Conservation (phyloP, 768 basidiomycete species). For the Russula olivacea region DNA sequence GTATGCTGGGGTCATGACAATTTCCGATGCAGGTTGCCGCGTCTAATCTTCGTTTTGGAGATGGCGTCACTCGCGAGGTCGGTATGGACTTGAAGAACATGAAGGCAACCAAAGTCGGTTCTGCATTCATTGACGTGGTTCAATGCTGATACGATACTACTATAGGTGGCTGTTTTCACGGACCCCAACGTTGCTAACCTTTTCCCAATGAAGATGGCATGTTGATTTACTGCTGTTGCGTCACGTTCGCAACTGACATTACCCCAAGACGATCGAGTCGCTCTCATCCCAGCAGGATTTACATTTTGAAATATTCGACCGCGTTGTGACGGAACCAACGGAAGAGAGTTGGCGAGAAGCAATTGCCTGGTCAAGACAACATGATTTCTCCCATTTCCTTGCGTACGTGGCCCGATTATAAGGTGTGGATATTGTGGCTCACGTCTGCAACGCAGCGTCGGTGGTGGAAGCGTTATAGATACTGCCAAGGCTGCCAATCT, state of each 20-base stretch:
- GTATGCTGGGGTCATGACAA: background rate
- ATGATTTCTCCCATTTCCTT: constrained; percentile 90
- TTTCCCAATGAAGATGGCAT: constrained; percentile 73
- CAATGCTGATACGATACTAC: background rate
- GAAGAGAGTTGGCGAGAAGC: constrained; percentile 85
- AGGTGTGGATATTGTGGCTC: background rate
- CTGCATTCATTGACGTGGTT: background rate
- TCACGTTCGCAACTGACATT: constrained; percentile 7
- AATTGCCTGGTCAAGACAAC: constrained; percentile 78
- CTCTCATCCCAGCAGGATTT: constrained; percentile 74
- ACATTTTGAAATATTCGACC: constrained; percentile 75
- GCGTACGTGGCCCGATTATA: constrained; percentile 48
- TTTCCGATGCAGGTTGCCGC: constrained; percentile 59
- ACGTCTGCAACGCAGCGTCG: constrained; percentile 47
- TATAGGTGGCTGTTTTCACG: constrained; percentile 87
- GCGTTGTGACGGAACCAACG: constrained; percentile 84
- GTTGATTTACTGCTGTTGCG: constrained; percentile 27
- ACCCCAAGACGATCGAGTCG: constrained; percentile 60
- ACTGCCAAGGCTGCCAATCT: constrained; percentile 94
- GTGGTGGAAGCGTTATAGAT: constrained; percentile 93
- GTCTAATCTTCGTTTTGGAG: constrained; percentile 82
- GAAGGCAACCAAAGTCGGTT: constrained; percentile 75
- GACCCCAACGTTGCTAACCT: constrained; percentile 81
- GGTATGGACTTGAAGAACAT: constrained; percentile 94
- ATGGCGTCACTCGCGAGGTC: constrained; percentile 84